These are phyloP conservation scores for Barnettozyma wickerhamii DNA, from an alignment of 805 yeast species.

Conservation along the genomic window DNA sequence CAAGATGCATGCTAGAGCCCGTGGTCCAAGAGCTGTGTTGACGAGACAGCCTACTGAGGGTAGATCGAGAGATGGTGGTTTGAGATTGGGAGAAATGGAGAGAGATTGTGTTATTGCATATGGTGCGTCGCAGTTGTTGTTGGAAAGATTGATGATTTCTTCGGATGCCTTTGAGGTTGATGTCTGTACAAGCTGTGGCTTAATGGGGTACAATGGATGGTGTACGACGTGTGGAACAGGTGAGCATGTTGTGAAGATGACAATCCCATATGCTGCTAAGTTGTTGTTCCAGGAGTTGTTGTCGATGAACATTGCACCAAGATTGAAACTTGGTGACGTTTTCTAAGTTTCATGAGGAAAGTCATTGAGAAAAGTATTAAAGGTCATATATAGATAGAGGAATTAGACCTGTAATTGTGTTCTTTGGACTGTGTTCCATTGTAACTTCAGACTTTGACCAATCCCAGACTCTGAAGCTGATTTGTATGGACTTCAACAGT, in stretches of 20 bases:
- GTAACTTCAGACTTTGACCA: too few species aligned
- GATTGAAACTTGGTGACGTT: conserved; percentile 84
- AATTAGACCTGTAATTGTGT: neutral
- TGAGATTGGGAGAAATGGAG: conserved; percentile 98
- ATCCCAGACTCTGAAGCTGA: too few species aligned
- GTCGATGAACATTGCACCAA: conserved; percentile 99
- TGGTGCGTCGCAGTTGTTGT: conserved; percentile 91
- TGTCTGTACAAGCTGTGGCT: conserved; percentile 88
- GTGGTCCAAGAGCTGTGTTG: conserved; percentile 97
- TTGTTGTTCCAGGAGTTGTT: conserved; percentile 92
- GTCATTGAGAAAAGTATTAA: too few species aligned
- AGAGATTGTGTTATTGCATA: conserved; percentile 99
- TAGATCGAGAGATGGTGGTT: conserved; percentile 98
- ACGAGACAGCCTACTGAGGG: conserved; percentile 99
- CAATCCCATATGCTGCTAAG: conserved; percentile 98
- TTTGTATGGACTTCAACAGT: too few species aligned
- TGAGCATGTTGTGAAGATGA: conserved; percentile 85
- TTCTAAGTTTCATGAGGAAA: conserved; percentile 40
- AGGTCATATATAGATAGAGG: too few species aligned
- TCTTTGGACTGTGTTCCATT: too few species aligned
- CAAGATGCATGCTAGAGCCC: conserved; percentile 99
- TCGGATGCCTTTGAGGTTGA: conserved; percentile 98
- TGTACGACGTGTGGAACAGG: conserved; percentile 93
- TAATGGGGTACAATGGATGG: conserved; percentile 98
- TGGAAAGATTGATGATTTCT: conserved; percentile 93